Evolutionary conservation across 2,329 filamentous ascomycete genomes (phyloP).

Genomic region (Leptographium procerum): DNA sequence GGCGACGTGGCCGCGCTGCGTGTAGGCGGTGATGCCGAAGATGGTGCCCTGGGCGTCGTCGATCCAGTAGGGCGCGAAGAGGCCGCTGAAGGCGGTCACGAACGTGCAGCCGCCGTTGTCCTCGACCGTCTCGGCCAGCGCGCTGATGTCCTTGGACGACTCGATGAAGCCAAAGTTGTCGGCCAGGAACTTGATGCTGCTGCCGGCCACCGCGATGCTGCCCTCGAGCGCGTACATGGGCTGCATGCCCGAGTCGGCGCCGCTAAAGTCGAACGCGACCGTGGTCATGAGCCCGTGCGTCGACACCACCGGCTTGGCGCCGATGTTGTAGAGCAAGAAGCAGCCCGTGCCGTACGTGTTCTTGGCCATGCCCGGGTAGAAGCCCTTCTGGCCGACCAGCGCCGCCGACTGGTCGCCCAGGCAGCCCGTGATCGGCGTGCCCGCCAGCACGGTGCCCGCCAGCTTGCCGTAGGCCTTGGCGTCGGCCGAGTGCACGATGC

Average conservation of each 20-base stretch:
- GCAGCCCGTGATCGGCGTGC: constrained; percentile 65
- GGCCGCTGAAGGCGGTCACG: constrained; percentile 81
- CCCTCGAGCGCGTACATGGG: constrained; percentile 70
- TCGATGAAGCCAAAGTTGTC: constrained; percentile 53
- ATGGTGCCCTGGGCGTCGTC: constrained; percentile 84
- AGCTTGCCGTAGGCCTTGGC: constrained; percentile 60
- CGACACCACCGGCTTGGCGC: constrained; percentile 73
- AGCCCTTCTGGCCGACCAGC: constrained; percentile 75
- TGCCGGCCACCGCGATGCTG: constrained; percentile 75
- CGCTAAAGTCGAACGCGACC: constrained; percentile 70
- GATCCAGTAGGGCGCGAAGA: constrained; percentile 93
- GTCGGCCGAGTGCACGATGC: constrained; percentile 73
- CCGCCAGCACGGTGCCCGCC: constrained; percentile 51
- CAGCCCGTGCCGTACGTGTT: constrained; percentile 88
- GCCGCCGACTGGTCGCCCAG: constrained; percentile 84
- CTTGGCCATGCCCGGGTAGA: constrained; percentile 71
- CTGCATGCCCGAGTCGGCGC: constrained; percentile 27
- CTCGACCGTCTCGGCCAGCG: constrained; percentile 39
- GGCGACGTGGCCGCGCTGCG: constrained; percentile 74
- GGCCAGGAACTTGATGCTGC: constrained; percentile 64
- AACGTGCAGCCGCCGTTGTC: constrained; percentile 80
- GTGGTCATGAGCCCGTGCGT: constrained; percentile 72
- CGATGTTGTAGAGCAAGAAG: constrained; percentile 82
- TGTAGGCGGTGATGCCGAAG: constrained; percentile 79
- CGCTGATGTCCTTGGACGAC: constrained; percentile 35